Evolutionary conservation across 768 basidiomycete species (phyloP).

Genomic region (Terana coerulea): DNA sequence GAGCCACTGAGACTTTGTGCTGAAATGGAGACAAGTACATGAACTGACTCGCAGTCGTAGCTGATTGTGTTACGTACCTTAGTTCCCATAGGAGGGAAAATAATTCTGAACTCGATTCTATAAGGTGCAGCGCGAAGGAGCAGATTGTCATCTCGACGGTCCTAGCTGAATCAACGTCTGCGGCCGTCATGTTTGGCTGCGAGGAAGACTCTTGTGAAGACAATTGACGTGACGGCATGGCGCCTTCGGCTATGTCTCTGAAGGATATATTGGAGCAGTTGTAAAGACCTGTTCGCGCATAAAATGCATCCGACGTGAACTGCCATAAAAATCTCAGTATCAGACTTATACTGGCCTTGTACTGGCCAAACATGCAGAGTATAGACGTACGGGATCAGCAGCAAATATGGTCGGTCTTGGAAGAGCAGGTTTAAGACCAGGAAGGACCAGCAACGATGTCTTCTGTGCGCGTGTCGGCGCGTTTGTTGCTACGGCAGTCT

Average conservation of each 20-base stretch:
- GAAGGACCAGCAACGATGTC: constrained; percentile 21
- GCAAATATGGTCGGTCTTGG: constrained; percentile 35
- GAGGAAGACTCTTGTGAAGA: background rate
- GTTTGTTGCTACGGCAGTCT: constrained; percentile 16
- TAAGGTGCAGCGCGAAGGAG: constrained; percentile 72
- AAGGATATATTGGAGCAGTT: constrained; percentile 59
- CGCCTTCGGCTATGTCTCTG: constrained; percentile 55
- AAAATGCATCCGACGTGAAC: constrained; percentile 61
- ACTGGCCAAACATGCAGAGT: background rate
- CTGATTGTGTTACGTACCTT: constrained; percentile 14
- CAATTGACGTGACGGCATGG: constrained; percentile 3
- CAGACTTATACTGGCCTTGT: background rate
- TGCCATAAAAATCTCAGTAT: constrained; percentile 23
- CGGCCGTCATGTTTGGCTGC: background rate
- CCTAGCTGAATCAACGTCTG: constrained; percentile 11
- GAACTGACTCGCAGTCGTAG: no score
- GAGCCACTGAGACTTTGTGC: constrained; percentile 59
- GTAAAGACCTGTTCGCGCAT: constrained; percentile 43
- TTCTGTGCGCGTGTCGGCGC: constrained; percentile 4
- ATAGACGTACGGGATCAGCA: constrained; percentile 48
- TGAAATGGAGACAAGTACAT: constrained; percentile 18
- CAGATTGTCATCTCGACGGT: constrained; percentile 62
- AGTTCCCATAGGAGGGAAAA: constrained; percentile 65
- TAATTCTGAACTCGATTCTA: constrained; percentile 56
- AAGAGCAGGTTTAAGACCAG: constrained; percentile 33